Evolutionary conservation across 192 early-diverging fungal species (phyloP).

Genomic region (Coemansia sp.): DNA sequence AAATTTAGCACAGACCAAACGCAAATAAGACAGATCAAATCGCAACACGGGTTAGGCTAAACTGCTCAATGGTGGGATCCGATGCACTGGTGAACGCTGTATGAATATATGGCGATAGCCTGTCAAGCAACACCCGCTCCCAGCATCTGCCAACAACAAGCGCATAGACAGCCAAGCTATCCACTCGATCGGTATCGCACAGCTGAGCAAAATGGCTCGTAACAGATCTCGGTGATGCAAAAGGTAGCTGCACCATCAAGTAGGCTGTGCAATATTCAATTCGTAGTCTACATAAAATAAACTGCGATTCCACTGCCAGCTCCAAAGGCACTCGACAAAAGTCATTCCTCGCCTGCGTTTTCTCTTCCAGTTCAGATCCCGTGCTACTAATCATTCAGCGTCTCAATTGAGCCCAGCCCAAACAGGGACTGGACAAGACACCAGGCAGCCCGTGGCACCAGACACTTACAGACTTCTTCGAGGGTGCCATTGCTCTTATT

Average conservation of each 20-base stretch:
- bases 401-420: neutral
- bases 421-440: neutral
- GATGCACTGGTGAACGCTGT: neutral
- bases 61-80: neutral
- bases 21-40: neutral
- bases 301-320: no score
- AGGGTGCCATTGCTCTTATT: conserved; percentile 54
- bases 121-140: neutral
- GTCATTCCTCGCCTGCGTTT: neutral
- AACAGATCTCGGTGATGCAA: no score
- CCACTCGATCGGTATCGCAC: no score
- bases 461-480: conserved; percentile 57
- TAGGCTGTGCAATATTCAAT: neutral
- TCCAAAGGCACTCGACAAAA: no score
- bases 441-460: neutral
- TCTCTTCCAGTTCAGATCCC: neutral
- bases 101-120: neutral
- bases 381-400: neutral
- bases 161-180: neutral
- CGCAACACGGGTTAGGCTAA: neutral
- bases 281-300: neutral
- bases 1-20: neutral
- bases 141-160: neutral
- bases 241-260: neutral
- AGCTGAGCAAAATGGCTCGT: neutral